A percentile compares a stretch with the other conserved stretches of the same genome.
Conservation (phyloP, 768 basidiomycete species). For the Leccinum incarnatum region DNA sequence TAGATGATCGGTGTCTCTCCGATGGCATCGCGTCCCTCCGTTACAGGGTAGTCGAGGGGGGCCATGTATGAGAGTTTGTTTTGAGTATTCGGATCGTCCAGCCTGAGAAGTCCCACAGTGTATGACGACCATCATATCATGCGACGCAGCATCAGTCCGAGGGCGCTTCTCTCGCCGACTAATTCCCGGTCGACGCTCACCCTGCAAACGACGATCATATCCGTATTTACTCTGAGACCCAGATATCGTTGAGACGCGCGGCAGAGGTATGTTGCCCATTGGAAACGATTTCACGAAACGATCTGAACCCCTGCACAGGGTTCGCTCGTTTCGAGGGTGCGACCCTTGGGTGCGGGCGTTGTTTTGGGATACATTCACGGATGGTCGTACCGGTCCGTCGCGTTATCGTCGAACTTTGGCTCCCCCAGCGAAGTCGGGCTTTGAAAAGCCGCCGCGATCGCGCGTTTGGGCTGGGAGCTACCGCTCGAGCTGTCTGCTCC, state of each 20-base stretch:
- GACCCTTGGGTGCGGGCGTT: not conserved
- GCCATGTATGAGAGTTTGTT: not conserved
- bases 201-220: conserved; percentile 9
- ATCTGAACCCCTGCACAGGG: not conserved
- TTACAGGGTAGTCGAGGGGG: not conserved
- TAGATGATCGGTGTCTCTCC: not conserved
- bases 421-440: not conserved
- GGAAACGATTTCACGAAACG: not conserved
- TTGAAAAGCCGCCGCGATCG: not conserved
- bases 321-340: not conserved
- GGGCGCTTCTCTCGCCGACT: not conserved
- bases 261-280: not conserved
- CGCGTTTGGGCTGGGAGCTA: no score
- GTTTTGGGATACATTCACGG: conserved; percentile 4
- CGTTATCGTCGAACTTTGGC: not conserved
- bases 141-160: not conserved
- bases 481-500: not conserved
- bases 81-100: not conserved
- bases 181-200: not conserved
- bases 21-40: conserved; percentile 4
- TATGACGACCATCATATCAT: conserved; percentile 3
- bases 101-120: not conserved
- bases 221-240: not conserved
- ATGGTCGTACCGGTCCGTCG: not conserved
- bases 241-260: not conserved